A percentile compares a stretch with the other conserved stretches of the same genome.
Evolutionary conservation across 305 asterid genomes (phyloP).

Genomic region (Fraxinus dipetala): DNA sequence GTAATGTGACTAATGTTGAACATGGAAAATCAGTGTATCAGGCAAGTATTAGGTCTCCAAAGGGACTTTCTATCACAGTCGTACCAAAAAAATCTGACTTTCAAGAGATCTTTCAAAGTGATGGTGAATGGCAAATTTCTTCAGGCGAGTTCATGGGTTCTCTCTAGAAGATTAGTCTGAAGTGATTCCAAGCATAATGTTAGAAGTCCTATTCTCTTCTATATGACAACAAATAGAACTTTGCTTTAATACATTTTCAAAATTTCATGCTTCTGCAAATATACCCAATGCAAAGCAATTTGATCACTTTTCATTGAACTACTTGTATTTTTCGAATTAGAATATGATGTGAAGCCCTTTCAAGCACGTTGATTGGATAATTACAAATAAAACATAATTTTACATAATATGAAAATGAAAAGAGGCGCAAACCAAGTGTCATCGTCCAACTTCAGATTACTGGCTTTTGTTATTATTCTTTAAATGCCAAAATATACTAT

Average conservation of each 20-base stretch:
- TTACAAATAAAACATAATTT: neutral
- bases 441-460: too few relatives aligned
- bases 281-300: neutral
- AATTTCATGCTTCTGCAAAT: neutral
- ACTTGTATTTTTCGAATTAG: neutral
- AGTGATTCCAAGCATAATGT: constrained; percentile 43
- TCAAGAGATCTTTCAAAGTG: constrained; percentile 54
- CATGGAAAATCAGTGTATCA: constrained; percentile 31
- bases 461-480: too few relatives aligned
- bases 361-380: neutral
- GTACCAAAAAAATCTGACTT: constrained; percentile 40
- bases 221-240: constrained; percentile 4
- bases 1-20: constrained; percentile 61
- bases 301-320: neutral
- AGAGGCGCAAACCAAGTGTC: neutral
- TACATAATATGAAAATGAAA: neutral
- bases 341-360: neutral
- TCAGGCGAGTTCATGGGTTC: constrained; percentile 23
- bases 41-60: constrained; percentile 37
- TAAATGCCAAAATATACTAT: too few relatives aligned
- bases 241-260: neutral
- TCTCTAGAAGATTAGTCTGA: constrained; percentile 59
- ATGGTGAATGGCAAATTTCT: constrained; percentile 39
- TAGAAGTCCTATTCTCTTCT: constrained; percentile 66
- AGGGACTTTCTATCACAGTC: constrained; percentile 40